Conservation (phyloP, 768 basidiomycete species). For the Suillus americanus region DNA sequence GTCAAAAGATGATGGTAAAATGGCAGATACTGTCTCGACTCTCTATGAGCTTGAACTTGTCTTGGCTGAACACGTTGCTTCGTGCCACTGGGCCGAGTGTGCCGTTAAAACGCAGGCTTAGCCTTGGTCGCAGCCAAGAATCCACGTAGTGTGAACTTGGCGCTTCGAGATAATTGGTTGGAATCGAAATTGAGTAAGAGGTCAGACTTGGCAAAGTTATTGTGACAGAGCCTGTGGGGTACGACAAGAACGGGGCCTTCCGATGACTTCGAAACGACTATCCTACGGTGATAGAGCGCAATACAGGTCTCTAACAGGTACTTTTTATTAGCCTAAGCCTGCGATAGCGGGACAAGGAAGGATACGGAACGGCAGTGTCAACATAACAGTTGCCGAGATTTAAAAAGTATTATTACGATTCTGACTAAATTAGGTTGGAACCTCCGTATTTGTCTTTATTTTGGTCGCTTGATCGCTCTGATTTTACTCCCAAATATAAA, state of each 20-base stretch:
- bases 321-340: background rate
- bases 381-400: conserved; percentile 24
- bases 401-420: conserved; percentile 18
- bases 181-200: background rate
- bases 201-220: background rate
- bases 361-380: conserved; percentile 14
- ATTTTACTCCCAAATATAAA: conserved; percentile 35
- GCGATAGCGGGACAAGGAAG: conserved; percentile 18
- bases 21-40: no score
- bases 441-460: conserved; percentile 23
- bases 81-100: background rate
- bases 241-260: background rate
- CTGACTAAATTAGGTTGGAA: conserved; percentile 10
- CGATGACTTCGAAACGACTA: background rate
- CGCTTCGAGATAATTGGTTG: background rate
- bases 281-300: conserved; percentile 1
- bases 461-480: conserved; percentile 25
- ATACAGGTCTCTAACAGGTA: background rate
- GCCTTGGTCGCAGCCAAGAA: background rate
- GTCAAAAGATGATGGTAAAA: no score
- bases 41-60: background rate
- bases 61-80: background rate
- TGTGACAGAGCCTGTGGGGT: background rate
- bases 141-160: conserved; percentile 1
- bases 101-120: background rate